Base-by-base conservation (phyloP, 176 grass and related monocot genomes). In the Phoenix dactylifera region DNA sequence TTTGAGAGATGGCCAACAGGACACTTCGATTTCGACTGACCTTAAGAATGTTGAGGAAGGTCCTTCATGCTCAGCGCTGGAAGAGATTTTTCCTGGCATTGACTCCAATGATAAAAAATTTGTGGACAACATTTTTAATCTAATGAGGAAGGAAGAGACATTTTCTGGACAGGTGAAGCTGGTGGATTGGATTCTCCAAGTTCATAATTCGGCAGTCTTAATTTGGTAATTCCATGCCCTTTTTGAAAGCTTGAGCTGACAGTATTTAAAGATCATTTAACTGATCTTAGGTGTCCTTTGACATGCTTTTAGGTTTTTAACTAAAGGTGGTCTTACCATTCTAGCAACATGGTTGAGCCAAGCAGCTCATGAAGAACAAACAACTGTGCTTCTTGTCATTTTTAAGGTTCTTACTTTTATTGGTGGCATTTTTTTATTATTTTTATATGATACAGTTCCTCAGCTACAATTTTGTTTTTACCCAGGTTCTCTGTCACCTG, bases 101-200 rank as follows among this genome's bases (percentile, higher is more conserved):
- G 75, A 76, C 50, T 87, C 77, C 50, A 81, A 88, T 82, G 93
- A 98, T 81, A 98, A 88, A 62, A 85, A 83, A 18, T 85, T 98
- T 32, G 59, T 98, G 66, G 84, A 92, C 60, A 82, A 83, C 65
- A 77, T 98, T n/a, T 79, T 98, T 55, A 82, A 62, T 50, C 70
- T 98, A 59, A 92, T 98, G 93, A 78, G 63, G 14, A 91, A 88
- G 66, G 93, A 98, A 66, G 72, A 76, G 50, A 85, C 78, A 15
- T 98, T 98, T 68, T 77, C 84, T 60, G 87, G 84, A 32, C 93
- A 98, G 76, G 84, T 92, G 61, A 84, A 87, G 65, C 74, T 98
- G 61, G 88, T 98, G 84, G 72, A 98, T 72, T 98, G 81, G 65
- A 71, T 92, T 78, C 87, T 98, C 51, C 74, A 79, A 52, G 83